Evolutionary conservation across 352 stramenopile species (phyloP).

Genomic region (Phytophthora fragariae): DNA sequence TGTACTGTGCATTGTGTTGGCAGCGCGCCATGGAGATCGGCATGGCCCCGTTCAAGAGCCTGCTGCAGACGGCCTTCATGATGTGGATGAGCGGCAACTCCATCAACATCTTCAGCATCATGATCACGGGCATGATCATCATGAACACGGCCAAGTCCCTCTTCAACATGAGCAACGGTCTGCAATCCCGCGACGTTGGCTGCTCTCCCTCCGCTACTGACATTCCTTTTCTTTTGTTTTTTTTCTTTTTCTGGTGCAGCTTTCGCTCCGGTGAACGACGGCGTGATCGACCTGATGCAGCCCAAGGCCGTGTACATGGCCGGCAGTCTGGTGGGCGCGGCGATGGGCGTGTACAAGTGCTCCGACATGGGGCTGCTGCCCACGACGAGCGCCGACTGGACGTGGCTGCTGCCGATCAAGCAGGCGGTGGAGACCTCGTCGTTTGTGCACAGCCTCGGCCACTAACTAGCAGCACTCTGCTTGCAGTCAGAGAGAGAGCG

Average conservation of each 20-base stretch:
- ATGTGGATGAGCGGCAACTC: slow-evolving; percentile 96
- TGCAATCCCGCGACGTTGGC: neutral
- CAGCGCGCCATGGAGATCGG: slow-evolving; percentile 93
- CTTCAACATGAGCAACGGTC: slow-evolving; percentile 80
- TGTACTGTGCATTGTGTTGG: neutral
- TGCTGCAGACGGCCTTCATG: slow-evolving; percentile 95
- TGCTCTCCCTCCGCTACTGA: neutral
- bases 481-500: neutral
- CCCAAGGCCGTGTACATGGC: slow-evolving; percentile 91
- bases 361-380: slow-evolving; percentile 93
- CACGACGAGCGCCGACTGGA: slow-evolving; percentile 93
- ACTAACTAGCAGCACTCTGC: slow-evolving; percentile 20
- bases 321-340: slow-evolving; percentile 88
- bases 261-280: slow-evolving; percentile 82
- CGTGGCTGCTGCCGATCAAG: slow-evolving; percentile 89
- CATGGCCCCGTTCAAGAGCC: slow-evolving; percentile 90
- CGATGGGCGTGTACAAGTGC: slow-evolving; percentile 93
- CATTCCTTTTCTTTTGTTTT: neutral
- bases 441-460: slow-evolving; percentile 56
- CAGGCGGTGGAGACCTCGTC: slow-evolving; percentile 83
- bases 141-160: slow-evolving; percentile 93
- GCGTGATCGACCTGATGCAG: slow-evolving; percentile 80
- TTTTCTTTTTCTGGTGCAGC: slow-evolving; percentile 39
- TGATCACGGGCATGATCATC: slow-evolving; percentile 94
- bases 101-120: slow-evolving; percentile 96